Percentiles rank a stretch among this genome's conserved stretches.
Evolutionary conservation across 495 filamentous ascomycete species (phyloP).

Genomic region (Penicillium subrubescens): DNA sequence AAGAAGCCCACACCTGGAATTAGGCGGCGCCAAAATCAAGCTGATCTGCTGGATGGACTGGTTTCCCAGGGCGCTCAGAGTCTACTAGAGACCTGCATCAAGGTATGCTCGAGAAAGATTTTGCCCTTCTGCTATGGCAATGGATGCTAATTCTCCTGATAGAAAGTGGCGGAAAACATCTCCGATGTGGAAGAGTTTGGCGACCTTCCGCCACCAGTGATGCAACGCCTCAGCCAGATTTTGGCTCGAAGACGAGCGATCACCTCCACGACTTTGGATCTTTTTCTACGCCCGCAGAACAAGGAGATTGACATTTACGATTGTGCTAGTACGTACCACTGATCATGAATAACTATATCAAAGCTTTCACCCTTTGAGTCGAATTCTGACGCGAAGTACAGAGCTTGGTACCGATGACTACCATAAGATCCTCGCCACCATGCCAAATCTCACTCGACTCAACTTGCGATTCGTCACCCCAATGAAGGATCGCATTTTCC

Average conservation of each 20-base stretch:
- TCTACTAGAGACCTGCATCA: slow-evolving; percentile 76
- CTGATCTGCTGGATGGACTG: slow-evolving; percentile 75
- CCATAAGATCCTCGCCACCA: slow-evolving; percentile 75
- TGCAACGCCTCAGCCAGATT: slow-evolving; percentile 77
- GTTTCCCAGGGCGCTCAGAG: slow-evolving; percentile 68
- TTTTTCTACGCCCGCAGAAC: slow-evolving; percentile 73
- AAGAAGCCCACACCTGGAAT: slow-evolving; percentile 58
- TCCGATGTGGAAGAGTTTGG: slow-evolving; percentile 81
- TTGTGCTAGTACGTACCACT: slow-evolving; percentile 58
- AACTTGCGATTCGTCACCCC: slow-evolving; percentile 80
- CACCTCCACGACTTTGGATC: slow-evolving; percentile 65
- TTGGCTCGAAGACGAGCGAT: slow-evolving; percentile 78
- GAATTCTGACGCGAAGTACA: slow-evolving; percentile 28
- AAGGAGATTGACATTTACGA: slow-evolving; percentile 78
- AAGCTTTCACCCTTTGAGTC: not conserved
- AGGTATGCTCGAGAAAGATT: slow-evolving; percentile 42
- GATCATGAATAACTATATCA: not conserved
- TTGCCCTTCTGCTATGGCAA: not conserved
- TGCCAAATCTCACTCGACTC: slow-evolving; percentile 65
- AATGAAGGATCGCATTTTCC: slow-evolving; percentile 78
- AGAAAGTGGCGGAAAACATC: slow-evolving; percentile 80
- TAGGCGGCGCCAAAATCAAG: slow-evolving; percentile 71
- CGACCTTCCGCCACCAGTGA: slow-evolving; percentile 65
- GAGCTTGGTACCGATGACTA: slow-evolving; percentile 75
- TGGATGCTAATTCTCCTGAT: slow-evolving; percentile 1